Percentiles rank a stretch among this genome's conserved stretches.
phyloP scores from a whole-genome alignment of 2,329 filamentous ascomycete species.

The Hyphodiscus sp. region DNA sequence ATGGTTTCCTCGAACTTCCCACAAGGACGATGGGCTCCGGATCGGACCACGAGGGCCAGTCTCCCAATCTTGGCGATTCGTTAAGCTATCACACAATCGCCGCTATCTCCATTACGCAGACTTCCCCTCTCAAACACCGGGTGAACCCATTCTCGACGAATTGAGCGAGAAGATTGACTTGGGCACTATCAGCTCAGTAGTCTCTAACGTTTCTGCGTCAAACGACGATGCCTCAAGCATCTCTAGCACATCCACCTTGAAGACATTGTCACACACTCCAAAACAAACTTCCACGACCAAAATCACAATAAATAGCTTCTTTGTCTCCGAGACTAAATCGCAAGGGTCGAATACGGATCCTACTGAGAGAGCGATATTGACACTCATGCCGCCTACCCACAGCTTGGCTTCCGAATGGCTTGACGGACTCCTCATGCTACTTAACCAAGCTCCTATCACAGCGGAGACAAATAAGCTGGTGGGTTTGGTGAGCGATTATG shows the following conservation, averaged over 20 bases:
- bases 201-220: conserved; percentile 66
- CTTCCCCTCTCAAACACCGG: conserved; percentile 59
- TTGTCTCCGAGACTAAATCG: conserved; percentile 20
- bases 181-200: conserved; percentile 80
- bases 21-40: conserved; percentile 35
- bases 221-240: conserved; percentile 43
- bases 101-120: conserved; percentile 86
- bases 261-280: conserved; percentile 20
- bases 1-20: conserved; percentile 62
- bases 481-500: conserved; percentile 79
- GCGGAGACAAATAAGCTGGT: conserved; percentile 89
- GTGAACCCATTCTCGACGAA: conserved; percentile 65
- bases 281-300: conserved; percentile 55
- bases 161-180: conserved; percentile 81
- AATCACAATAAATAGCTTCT: conserved; percentile 82
- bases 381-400: conserved; percentile 74
- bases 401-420: conserved; percentile 92
- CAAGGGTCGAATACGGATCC: conserved; percentile 30
- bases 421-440: conserved; percentile 87
- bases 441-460: conserved; percentile 95
- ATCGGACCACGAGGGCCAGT: background rate
- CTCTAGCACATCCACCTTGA: conserved; percentile 36
- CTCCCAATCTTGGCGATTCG: conserved; percentile 50
- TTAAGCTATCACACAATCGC: conserved; percentile 83
- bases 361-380: conserved; percentile 70